A percentile compares a stretch with the other conserved stretches of the same genome.
Conservation (phyloP, 768 basidiomycete species). For the Hygrophoropsis aurantiaca region DNA sequence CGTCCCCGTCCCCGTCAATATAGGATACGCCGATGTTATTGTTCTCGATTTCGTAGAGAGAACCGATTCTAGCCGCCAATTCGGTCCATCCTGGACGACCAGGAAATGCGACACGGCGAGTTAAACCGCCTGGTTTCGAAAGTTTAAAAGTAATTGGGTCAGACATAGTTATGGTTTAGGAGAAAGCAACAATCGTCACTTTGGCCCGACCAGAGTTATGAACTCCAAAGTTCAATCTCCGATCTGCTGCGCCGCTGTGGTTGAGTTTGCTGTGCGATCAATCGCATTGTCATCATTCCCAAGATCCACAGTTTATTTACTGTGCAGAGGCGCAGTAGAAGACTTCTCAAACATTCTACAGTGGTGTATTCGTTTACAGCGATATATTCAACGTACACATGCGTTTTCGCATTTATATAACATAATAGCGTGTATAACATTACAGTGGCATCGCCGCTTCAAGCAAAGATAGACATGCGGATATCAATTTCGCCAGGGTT, state of each 20-base stretch:
- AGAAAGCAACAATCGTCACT: constrained; percentile 1
- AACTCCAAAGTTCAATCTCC: constrained; percentile 41
- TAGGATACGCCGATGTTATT: constrained; percentile 69
- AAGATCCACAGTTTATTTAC: background rate
- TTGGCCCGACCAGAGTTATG: constrained; percentile 10
- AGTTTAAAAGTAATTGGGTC: constrained; percentile 61
- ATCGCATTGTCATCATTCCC: background rate
- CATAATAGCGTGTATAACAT: constrained; percentile 2
- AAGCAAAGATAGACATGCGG: constrained; percentile 71
- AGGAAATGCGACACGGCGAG: constrained; percentile 58
- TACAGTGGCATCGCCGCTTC: constrained; percentile 16
- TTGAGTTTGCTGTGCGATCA: constrained; percentile 6
- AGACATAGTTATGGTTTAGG: constrained; percentile 38
- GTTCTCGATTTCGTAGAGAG: constrained; percentile 55
- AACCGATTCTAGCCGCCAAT: constrained; percentile 54
- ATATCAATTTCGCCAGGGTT: constrained; percentile 68
- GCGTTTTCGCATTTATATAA: constrained; percentile 5
- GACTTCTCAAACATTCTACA: background rate
- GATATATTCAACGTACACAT: constrained; percentile 13
- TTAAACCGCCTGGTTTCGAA: constrained; percentile 51
- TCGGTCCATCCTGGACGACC: constrained; percentile 52
- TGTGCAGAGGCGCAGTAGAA: background rate
- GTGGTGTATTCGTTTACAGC: background rate
- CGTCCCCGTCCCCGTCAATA: constrained; percentile 69
- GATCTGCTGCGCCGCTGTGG: constrained; percentile 32